Conservation (phyloP, 31 red algal genomes). For the Asparagopsis taxiformis region DNA sequence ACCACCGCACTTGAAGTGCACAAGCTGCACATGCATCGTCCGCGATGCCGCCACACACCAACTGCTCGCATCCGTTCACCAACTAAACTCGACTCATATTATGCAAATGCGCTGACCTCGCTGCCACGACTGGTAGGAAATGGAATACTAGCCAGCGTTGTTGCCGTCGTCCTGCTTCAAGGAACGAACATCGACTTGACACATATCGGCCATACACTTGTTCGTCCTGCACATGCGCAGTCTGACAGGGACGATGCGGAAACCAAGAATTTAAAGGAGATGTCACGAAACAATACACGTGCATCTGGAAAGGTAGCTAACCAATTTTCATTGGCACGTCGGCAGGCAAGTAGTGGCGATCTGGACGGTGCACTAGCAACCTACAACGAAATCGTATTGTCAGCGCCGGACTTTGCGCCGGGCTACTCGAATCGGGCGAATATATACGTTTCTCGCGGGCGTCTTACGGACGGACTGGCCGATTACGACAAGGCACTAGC, state of each 20-base stretch:
- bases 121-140: too few species aligned
- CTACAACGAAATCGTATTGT: constrained; percentile 53
- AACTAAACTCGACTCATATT: too few species aligned
- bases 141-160: too few species aligned
- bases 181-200: too few species aligned
- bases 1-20: too few species aligned
- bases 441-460: constrained; percentile 34
- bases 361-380: constrained; percentile 40
- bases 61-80: too few species aligned
- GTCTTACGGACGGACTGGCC: constrained; percentile 28
- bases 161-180: too few species aligned
- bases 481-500: constrained; percentile 76
- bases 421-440: constrained; percentile 89
- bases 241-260: neutral
- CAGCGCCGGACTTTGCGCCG: constrained; percentile 60
- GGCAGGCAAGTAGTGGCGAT: constrained; percentile 41
- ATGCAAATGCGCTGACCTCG: too few species aligned
- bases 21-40: too few species aligned
- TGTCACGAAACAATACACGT: constrained; percentile 35
- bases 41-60: too few species aligned
- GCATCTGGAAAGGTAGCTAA: constrained; percentile 16
- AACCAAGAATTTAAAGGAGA: constrained; percentile 11
- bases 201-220: too few species aligned
- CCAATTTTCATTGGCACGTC: constrained; percentile 36
- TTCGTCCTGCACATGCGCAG: too few species aligned